phyloP scores from a whole-genome alignment of 805 yeast genomes.

The Wickerhamomyces rabaulensis region DNA sequence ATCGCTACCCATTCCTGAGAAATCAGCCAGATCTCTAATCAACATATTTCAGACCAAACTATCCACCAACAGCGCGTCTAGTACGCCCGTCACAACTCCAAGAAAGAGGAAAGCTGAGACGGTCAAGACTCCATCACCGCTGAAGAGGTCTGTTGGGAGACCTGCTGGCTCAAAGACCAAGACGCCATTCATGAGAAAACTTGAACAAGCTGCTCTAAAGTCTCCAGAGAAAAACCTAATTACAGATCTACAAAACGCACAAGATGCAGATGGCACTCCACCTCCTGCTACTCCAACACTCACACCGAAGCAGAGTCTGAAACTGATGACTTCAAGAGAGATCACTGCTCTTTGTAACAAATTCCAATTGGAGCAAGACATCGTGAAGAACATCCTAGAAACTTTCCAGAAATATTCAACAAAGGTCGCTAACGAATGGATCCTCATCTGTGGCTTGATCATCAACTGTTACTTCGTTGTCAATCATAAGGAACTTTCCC shows the following conservation, averaged over 20 bases:
- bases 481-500: conserved; percentile 40
- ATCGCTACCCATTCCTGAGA: conserved; percentile 54
- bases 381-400: conserved; percentile 44
- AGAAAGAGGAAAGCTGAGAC: conserved; percentile 4
- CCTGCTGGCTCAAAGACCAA: conserved; percentile 17
- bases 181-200: conserved; percentile 25
- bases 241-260: conserved; percentile 3
- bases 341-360: conserved; percentile 51
- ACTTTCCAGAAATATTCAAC: conserved; percentile 46
- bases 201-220: conserved; percentile 25
- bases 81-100: conserved; percentile 5
- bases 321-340: conserved; percentile 35
- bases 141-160: conserved; percentile 16
- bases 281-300: background rate
- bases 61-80: background rate
- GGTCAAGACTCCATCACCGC: conserved; percentile 9
- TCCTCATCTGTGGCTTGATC: conserved; percentile 60
- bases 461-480: conserved; percentile 53
- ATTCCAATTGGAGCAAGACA: conserved; percentile 53
- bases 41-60: conserved; percentile 1
- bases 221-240: conserved; percentile 6
- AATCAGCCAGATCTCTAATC: conserved; percentile 31
- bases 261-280: conserved; percentile 6
- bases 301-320: conserved; percentile 24
- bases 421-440: conserved; percentile 62